Conservation (phyloP, 2,329 filamentous ascomycete species). For the Xylariaceae sp. region DNA sequence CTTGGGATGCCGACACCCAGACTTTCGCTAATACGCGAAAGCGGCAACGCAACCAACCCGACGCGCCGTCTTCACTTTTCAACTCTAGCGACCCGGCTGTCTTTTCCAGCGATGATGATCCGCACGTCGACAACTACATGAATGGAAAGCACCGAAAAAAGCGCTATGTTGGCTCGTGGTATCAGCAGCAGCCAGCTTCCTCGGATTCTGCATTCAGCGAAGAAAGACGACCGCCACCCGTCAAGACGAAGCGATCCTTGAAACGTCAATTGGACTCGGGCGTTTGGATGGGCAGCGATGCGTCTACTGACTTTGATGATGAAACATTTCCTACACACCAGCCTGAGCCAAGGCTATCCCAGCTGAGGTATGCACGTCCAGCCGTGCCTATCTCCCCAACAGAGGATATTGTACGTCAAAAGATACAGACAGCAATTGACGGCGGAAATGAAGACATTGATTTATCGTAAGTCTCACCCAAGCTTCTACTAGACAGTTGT, state of each 20-base stretch:
- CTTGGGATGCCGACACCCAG: constrained; percentile 28
- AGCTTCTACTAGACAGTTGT: no score
- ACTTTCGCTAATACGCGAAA: constrained; percentile 33
- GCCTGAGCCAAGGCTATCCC: constrained; percentile 33
- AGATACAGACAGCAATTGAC: constrained; percentile 53
- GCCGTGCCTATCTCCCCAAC: constrained; percentile 29
- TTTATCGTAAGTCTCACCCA: constrained; percentile 47
- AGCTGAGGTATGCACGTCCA: constrained; percentile 28
- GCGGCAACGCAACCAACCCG: constrained; percentile 28
- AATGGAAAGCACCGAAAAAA: constrained; percentile 54
- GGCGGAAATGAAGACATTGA: constrained; percentile 56
- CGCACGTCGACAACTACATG: constrained; percentile 60
- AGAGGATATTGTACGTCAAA: constrained; percentile 41
- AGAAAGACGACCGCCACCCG: constrained; percentile 24
- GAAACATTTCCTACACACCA: constrained; percentile 35
- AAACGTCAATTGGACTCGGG: constrained; percentile 63
- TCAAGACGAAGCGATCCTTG: constrained; percentile 47
- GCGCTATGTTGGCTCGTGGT: constrained; percentile 65
- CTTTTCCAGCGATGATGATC: constrained; percentile 71
- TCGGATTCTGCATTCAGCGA: constrained; percentile 45
- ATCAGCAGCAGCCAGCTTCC: constrained; percentile 52
- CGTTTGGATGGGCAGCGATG: constrained; percentile 63
- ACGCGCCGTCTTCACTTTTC: constrained; percentile 35
- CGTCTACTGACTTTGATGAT: constrained; percentile 40
- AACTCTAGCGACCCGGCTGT: constrained; percentile 68